Base-by-base conservation (phyloP, 2,329 filamentous ascomycete species). In the Microascus cirrosus region DNA sequence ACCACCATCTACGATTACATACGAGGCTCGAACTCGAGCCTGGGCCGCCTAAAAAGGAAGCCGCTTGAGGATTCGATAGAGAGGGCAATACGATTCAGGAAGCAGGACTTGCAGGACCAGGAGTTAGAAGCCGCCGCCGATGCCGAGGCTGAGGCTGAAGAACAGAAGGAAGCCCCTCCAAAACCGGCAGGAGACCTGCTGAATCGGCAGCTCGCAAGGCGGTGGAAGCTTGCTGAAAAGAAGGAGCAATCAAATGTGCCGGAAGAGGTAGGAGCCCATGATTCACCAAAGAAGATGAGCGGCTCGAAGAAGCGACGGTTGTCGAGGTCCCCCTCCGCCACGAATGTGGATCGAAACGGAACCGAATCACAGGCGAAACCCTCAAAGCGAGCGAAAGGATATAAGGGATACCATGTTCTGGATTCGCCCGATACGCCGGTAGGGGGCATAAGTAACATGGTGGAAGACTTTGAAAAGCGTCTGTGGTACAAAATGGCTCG, bases 21-120 rank as follows among this genome's bases (percentile, higher is more conserved):
- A 61, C 89, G 91, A 64, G 75, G 77, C 55, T 96, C 91, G 15
- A 96, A 96, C 69, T 95, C 91, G 0, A 91, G 87, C 63, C 73
- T 97, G 24, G 90, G 89, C 61, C 79, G 94, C 24, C 84, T 88
- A 63, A 90, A 90, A 45, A 95, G 94, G 70, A 86, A 85, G 60
- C 77, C 87, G 0, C 74, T 97, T 1, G 89, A 96, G 69, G 89
- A 94, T 62, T 87, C 88, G 39, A 90, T 97, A 62, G 90, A 95
- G 61, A 79, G 90, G 8, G 90, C 92, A 0, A 74, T 96, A 18
- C 81, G 85, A 8, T 83, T 90, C 20, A 76, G 93, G 5, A 86
- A 85, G 62, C 83, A 89, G 63, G 78, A 77, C 55, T 32, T 57
- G 3, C 45, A 52, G 48, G 32, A 53, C 48, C 28, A 57, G 34